Percentiles rank a stretch among this genome's conserved stretches.
These are phyloP conservation scores for Babjeviella inositovora DNA, from an alignment of 805 yeast genomes.

Conservation along the genomic window DNA sequence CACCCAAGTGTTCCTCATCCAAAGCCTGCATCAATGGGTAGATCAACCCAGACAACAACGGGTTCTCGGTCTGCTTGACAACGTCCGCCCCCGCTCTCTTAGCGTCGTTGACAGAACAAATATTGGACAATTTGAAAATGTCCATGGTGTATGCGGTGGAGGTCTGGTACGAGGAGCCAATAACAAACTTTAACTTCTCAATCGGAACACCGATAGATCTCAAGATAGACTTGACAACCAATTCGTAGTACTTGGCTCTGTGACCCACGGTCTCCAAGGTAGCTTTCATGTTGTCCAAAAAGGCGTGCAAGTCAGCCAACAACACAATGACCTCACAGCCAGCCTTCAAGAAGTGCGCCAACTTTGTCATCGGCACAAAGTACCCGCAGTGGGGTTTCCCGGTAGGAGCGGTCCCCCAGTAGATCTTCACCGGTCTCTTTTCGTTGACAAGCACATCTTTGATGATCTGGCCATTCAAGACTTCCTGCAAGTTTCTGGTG, in stretches of 20 bases:
- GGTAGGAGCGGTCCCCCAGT: constrained; percentile 99
- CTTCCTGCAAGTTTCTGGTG: constrained; percentile 83
- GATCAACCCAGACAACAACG: constrained; percentile 81
- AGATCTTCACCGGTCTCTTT: constrained; percentile 69
- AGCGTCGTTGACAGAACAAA: constrained; percentile 88
- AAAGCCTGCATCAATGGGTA: constrained; percentile 98
- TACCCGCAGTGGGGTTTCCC: constrained; percentile 98
- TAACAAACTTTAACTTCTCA: constrained; percentile 68
- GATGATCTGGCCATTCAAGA: constrained; percentile 75
- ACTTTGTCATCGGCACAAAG: constrained; percentile 93
- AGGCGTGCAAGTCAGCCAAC: constrained; percentile 93
- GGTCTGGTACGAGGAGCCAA: constrained; percentile 85
- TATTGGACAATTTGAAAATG: constrained; percentile 69
- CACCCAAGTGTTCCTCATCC: constrained; percentile 80
- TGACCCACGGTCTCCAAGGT: constrained; percentile 78
- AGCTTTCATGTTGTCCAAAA: constrained; percentile 96
- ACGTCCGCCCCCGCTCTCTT: constrained; percentile 99
- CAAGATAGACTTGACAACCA: constrained; percentile 70
- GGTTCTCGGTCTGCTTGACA: constrained; percentile 92
- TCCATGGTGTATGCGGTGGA: constrained; percentile 73
- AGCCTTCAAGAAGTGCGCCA: constrained; percentile 89
- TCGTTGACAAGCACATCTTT: constrained; percentile 69
- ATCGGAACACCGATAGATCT: constrained; percentile 82
- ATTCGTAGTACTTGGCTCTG: constrained; percentile 85
- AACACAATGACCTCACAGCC: constrained; percentile 90